phyloP scores from a whole-genome alignment of 345 rosid genomes.

The Fremontodendron californicum region DNA sequence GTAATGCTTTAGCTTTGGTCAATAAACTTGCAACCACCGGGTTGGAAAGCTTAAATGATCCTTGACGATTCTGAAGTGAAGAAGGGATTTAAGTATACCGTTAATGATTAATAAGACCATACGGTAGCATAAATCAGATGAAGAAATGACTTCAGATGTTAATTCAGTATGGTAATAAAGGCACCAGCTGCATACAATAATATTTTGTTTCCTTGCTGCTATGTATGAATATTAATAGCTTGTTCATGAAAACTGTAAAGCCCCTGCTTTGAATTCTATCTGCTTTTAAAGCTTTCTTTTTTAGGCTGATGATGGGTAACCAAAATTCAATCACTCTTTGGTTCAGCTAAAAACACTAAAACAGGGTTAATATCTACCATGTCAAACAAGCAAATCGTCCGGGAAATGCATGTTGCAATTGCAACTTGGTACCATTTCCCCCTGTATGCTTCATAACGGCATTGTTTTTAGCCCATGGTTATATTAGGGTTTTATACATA shows the following conservation, averaged over 20 bases:
- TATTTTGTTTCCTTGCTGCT: not conserved
- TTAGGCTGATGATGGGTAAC: not conserved
- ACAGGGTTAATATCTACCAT: too few relatives aligned
- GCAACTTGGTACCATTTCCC: too few relatives aligned
- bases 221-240: not conserved
- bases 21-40: slow-evolving; percentile 66
- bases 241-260: not conserved
- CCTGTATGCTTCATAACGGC: too few relatives aligned
- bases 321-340: not conserved
- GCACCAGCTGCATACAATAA: not conserved
- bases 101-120: not conserved
- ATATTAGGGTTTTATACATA: too few relatives aligned
- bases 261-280: too few relatives aligned
- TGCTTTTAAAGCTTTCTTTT: not conserved
- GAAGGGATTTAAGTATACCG: not conserved
- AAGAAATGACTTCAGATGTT: not conserved
- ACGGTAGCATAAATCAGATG: not conserved
- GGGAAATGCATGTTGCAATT: too few relatives aligned
- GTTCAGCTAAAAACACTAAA: too few relatives aligned
- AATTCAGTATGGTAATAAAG: not conserved
- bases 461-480: too few relatives aligned
- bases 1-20: slow-evolving; percentile 80
- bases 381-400: too few relatives aligned
- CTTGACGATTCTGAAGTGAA: not conserved
- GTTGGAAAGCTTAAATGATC: slow-evolving; percentile 15